Percentiles rank a stretch among this genome's conserved stretches.
Evolutionary conservation across 2,329 filamentous ascomycete species (phyloP).

Genomic region (Pseudogymnoascus sp.): DNA sequence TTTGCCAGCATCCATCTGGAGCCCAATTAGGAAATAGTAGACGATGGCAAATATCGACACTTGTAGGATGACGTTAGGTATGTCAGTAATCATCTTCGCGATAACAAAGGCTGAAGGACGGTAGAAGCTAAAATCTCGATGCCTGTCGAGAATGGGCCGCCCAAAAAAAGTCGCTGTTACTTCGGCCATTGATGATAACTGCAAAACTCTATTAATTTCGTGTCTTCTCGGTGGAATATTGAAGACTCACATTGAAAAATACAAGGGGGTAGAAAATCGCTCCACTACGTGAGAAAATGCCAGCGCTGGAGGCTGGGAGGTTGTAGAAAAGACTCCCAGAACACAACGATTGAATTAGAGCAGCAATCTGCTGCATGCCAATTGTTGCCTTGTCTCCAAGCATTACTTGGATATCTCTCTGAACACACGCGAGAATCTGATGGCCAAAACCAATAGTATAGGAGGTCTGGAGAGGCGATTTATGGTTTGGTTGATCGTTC

Average conservation of each 20-base stretch:
- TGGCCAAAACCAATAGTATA: conserved; percentile 38
- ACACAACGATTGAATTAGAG: conserved; percentile 51
- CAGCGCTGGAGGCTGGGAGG: conserved; percentile 45
- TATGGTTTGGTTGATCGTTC: conserved; percentile 30
- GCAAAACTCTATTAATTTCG: not conserved
- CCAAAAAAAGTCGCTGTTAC: conserved; percentile 54
- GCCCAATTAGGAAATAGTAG: conserved; percentile 55
- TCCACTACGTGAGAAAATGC: conserved; percentile 56
- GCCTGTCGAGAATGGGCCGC: conserved; percentile 51
- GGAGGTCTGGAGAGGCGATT: conserved; percentile 37
- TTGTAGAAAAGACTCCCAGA: conserved; percentile 61
- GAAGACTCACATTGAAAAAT: conserved; percentile 44
- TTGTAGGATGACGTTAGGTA: conserved; percentile 50
- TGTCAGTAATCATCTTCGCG: conserved; percentile 44
- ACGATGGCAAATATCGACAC: conserved; percentile 47
- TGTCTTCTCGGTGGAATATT: not conserved
- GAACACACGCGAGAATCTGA: conserved; percentile 48
- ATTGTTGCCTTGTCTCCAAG: conserved; percentile 57
- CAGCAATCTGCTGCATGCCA: conserved; percentile 51
- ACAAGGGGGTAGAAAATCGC: conserved; percentile 53
- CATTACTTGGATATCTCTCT: conserved; percentile 55
- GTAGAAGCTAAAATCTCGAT: conserved; percentile 48
- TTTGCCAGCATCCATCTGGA: conserved; percentile 39
- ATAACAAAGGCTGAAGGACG: conserved; percentile 52
- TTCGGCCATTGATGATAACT: conserved; percentile 54